Percentiles rank a stretch among this genome's conserved stretches.
phyloP scores from a whole-genome alignment of 139 green algal genomes.

The Auxenochlorella pyrenoidosa region DNA sequence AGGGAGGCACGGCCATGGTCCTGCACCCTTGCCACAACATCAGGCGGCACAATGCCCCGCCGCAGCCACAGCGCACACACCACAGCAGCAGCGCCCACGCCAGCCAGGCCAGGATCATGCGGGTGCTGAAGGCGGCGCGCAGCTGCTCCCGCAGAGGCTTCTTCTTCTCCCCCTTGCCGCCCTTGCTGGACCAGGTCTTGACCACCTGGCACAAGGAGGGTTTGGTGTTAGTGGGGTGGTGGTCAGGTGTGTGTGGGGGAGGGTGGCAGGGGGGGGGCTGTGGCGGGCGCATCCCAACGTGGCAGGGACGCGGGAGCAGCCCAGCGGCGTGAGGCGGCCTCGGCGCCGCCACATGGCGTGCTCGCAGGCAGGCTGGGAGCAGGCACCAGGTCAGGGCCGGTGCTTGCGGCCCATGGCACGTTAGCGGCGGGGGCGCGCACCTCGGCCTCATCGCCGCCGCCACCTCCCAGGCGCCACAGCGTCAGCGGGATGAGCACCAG shows the following conservation, averaged over 20 bases:
- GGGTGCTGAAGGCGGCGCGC: background rate
- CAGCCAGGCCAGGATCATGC: slow-evolving; percentile 37
- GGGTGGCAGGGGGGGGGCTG: no score
- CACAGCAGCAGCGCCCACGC: slow-evolving; percentile 39
- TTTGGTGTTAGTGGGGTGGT: background rate
- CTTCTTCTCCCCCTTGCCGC: background rate
- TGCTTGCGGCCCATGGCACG: background rate
- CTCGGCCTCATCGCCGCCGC: slow-evolving; percentile 50
- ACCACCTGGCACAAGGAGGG: background rate
- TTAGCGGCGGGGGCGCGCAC: background rate
- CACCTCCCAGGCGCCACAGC: slow-evolving; percentile 66
- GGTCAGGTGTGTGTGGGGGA: no score
- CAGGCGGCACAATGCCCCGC: no score
- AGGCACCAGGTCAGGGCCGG: background rate
- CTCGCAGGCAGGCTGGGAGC: background rate
- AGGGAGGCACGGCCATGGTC: no score
- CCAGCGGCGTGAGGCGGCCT: no score
- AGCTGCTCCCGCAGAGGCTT: background rate
- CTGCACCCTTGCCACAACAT: no score
- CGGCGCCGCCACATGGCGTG: no score
- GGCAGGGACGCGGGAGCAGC: background rate
- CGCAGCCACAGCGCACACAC: slow-evolving; percentile 20
- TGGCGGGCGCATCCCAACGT: no score
- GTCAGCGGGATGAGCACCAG: slow-evolving; percentile 82
- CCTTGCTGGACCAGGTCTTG: slow-evolving; percentile 47